A percentile compares a stretch with the other conserved stretches of the same genome.
Conservation (phyloP, 495 filamentous ascomycete genomes). For the Neurospora sp. region DNA sequence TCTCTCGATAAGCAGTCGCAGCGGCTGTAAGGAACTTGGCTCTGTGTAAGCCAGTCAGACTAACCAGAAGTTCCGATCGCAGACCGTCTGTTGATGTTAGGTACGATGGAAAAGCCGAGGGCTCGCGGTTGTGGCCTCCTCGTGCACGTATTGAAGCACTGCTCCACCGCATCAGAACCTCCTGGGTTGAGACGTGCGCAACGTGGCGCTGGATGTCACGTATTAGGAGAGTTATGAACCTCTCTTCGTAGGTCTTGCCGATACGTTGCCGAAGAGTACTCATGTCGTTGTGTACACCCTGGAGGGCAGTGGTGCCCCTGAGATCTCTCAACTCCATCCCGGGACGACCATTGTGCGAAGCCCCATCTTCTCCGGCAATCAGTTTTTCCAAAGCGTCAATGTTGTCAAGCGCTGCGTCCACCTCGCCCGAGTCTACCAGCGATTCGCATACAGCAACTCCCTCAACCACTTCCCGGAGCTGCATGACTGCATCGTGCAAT, state of each 20-base stretch:
- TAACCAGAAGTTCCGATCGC: conserved; percentile 52
- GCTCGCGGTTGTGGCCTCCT: conserved; percentile 53
- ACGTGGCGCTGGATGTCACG: conserved; percentile 74
- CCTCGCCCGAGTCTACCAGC: conserved; percentile 66
- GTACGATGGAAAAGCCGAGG: conserved; percentile 63
- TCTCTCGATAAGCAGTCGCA: conserved; percentile 76
- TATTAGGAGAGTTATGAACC: conserved; percentile 69
- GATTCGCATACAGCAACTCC: conserved; percentile 67
- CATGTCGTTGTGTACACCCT: conserved; percentile 69
- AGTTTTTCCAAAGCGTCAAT: conserved; percentile 69
- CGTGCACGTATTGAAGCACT: conserved; percentile 43
- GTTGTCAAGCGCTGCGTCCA: conserved; percentile 66
- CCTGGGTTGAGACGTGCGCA: conserved; percentile 55
- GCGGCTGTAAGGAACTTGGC: conserved; percentile 70
- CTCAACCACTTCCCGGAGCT: conserved; percentile 69
- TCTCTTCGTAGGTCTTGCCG: conserved; percentile 74
- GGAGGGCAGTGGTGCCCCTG: conserved; percentile 64
- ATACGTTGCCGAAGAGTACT: conserved; percentile 64
- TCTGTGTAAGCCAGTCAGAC: conserved; percentile 67
- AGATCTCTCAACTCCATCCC: conserved; percentile 51
- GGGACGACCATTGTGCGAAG: conserved; percentile 11
- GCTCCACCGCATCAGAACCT: conserved; percentile 70
- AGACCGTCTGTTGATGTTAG: conserved; percentile 57
- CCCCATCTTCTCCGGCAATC: conserved; percentile 54
- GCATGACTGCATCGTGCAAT: conserved; percentile 69